Conservation (phyloP, 1,139 yeast genomes). For the Pichia sp. region DNA sequence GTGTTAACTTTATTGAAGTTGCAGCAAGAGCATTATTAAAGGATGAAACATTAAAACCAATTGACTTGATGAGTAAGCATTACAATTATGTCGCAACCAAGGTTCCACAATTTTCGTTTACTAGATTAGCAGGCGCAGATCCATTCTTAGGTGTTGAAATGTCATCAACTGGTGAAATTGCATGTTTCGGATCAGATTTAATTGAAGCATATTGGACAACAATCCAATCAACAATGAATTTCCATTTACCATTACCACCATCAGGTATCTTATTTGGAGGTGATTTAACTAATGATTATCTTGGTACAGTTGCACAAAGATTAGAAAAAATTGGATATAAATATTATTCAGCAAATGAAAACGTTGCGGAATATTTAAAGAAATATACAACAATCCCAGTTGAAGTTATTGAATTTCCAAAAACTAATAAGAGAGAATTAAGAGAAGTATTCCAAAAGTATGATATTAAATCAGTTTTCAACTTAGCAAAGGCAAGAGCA, state of each 20-base stretch:
- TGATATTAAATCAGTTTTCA: constrained; percentile 81
- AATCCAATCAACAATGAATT: constrained; percentile 94
- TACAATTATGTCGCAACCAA: constrained; percentile 86
- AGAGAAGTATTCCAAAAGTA: constrained; percentile 88
- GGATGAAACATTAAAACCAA: constrained; percentile 63
- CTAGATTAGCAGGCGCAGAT: constrained; percentile 97
- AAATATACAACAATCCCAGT: constrained; percentile 33
- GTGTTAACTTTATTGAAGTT: constrained; percentile 87
- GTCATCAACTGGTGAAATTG: constrained; percentile 98
- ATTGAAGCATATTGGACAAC: constrained; percentile 97
- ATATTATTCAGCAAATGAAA: constrained; percentile 68
- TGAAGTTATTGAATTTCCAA: constrained; percentile 80
- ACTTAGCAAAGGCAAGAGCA: constrained; percentile 86
- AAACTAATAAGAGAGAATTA: constrained; percentile 83
- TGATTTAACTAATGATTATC: constrained; percentile 63
- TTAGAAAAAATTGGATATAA: constrained; percentile 74
- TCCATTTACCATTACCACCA: constrained; percentile 87
- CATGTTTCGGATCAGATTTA: constrained; percentile 83
- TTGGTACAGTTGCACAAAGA: constrained; percentile 67
- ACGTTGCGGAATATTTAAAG: constrained; percentile 62
- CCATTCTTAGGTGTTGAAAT: constrained; percentile 98
- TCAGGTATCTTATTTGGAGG: constrained; percentile 90
- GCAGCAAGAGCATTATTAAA: constrained; percentile 84
- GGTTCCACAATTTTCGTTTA: constrained; percentile 96
- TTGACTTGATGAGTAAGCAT: constrained; percentile 55